Base-by-base conservation (phyloP, 257 asterid species). In the Solanum clarkiae region DNA sequence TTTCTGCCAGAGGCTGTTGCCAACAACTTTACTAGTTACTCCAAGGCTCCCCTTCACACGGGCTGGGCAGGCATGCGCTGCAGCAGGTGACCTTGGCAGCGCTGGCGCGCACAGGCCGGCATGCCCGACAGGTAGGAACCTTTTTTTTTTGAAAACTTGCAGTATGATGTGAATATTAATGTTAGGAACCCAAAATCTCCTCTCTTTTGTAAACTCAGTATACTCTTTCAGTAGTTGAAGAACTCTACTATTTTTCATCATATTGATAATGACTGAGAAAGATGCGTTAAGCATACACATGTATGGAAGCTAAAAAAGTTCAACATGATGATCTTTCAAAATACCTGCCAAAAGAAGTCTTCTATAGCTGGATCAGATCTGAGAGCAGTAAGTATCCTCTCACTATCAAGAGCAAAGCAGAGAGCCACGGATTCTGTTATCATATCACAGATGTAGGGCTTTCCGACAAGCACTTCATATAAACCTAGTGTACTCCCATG, bases 301-400 rank as follows among this genome's bases (percentile, higher is more conserved):
- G 49, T 56, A 77, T 57, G 63, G 81, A 86, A 84, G 45, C 66
- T 80, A 54, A 87, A 51, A 80, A 81, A 69, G 45, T 54, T 80
- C 53, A 68, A 84, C 84, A 53, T 72, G 86, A 77, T 71, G 11
- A 44, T 63, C 59, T 54, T 86, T 51, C 80, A 81, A 72, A 13
- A 89, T 91, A 95, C 99, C 97, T 63, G 92, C 99, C 99, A 97
- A 92, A 97, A 94, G 93, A 97, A 93, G 85, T 95, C 97, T 92
- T 97, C 98, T n/a, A 97, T 91, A 2, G 92, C 89, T 84, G 99
- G 97, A 91, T 92, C 93, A 85, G 93, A 89, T 89, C 92, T 87
- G 91, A 92, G 84, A 2, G 93, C 94, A 69, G 95, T 49, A 88
- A 88, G 90, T 86, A 97, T 86, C 89, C 88, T 94, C 85, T 94